Conservation (phyloP, 805 yeast genomes). For the Metschnikowia baotianmanensis region DNA sequence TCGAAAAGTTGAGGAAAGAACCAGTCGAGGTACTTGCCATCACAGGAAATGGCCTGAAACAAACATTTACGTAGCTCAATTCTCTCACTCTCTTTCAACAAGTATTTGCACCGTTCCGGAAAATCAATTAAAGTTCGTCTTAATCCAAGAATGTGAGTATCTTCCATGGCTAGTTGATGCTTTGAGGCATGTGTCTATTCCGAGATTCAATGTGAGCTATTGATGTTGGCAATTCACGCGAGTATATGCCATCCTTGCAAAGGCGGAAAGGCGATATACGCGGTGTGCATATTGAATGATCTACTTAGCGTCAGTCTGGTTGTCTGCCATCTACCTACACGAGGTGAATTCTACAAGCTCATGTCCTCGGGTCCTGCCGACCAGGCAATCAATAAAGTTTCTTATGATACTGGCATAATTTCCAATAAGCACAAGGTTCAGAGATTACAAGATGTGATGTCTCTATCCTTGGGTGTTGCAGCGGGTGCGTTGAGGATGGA, state of each 20-base stretch:
- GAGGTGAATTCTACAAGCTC: not conserved
- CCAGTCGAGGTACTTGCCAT: slow-evolving; percentile 37
- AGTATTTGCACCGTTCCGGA: slow-evolving; percentile 34
- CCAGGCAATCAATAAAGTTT: not conserved
- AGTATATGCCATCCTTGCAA: slow-evolving; percentile 1
- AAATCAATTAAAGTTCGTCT: slow-evolving; percentile 37
- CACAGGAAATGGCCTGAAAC: slow-evolving; percentile 40
- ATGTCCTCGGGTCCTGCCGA: not conserved
- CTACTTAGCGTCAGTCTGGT: too few species aligned
- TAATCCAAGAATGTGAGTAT: slow-evolving; percentile 7
- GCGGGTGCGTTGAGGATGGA: slow-evolving; percentile 42
- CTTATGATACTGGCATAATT: slow-evolving; percentile 8
- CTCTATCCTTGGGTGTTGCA: slow-evolving; percentile 38
- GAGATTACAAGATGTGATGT: slow-evolving; percentile 37
- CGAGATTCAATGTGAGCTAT: too few species aligned
- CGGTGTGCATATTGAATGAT: not conserved
- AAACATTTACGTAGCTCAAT: slow-evolving; percentile 42
- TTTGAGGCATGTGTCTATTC: too few species aligned
- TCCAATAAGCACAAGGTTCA: slow-evolving; percentile 20
- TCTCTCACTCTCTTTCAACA: slow-evolving; percentile 27
- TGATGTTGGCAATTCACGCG: too few species aligned
- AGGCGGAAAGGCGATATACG: not conserved
- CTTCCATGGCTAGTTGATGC: too few species aligned
- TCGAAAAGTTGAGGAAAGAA: slow-evolving; percentile 36
- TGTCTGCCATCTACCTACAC: too few species aligned